Base-by-base conservation (phyloP, 495 filamentous ascomycete species). In the Penicillium manginii region DNA sequence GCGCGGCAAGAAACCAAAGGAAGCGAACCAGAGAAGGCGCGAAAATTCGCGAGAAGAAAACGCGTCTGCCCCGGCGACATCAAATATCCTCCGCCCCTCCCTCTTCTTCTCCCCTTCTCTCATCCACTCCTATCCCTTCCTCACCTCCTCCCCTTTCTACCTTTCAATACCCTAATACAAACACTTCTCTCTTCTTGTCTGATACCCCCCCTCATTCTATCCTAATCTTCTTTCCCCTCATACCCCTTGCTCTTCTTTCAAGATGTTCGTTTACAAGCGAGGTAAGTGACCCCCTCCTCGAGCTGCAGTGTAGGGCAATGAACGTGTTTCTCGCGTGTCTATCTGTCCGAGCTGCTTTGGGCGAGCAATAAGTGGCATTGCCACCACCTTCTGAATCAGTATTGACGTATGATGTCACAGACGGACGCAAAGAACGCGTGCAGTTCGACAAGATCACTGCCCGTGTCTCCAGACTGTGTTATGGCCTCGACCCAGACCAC, bases 381-480 rank as follows among this genome's bases (percentile, higher is more conserved):
- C 69, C 73, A 76, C 70, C 54, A 7, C 43, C 17, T 54, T 50
- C 37, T n/a, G 42, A 32, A 21, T 8, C 15, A 53, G 31, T 62
- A 64, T 62, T 77, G 39, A 75, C 67, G 21, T 48, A 55, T 59
- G 52, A 29, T 60, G 57, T 47, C 50, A 52, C 61, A 98, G 93
- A 98, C 83, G 94, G 94, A 78, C 93, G 94, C 82, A 97, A 98
- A 82, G 94, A 98, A 85, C 94, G 94, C 74, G 94, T 98, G 55
- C 94, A 98, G 74, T 98, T 98, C 82, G 94, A 98, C 81, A 98
- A 98, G 80, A 98, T 98, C 84, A 98, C 94, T 59, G 94, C 94
- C 61, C 92, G 94, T 75, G 94, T 98, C 43, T 98, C 94, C 26
- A 84, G 94, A 52, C 85, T 98, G 52, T 98, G 94, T 83, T 98